phyloP scores from a whole-genome alignment of 306 rosid species.

The Glycine latifolia region DNA sequence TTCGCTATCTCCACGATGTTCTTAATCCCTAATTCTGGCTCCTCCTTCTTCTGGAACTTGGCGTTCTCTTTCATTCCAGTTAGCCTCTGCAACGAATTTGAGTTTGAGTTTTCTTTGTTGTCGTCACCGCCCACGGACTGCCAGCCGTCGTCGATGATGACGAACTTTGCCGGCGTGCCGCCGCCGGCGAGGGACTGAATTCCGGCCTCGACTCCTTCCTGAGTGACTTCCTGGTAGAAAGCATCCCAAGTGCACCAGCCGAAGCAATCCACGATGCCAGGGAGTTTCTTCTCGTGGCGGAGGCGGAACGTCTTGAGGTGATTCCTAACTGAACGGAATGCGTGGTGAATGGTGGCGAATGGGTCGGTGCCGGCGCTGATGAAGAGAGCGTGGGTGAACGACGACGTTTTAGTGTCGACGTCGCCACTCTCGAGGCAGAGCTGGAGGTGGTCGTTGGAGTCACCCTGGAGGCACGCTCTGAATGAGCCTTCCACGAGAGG shows the following conservation, averaged over 20 bases:
- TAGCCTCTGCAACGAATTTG: slow-evolving; percentile 51
- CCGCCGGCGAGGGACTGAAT: slow-evolving; percentile 63
- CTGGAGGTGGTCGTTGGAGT: slow-evolving; percentile 61
- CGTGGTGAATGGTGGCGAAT: slow-evolving; percentile 61
- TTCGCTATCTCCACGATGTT: slow-evolving; percentile 69
- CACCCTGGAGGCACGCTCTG: slow-evolving; percentile 83
- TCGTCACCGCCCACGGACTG: slow-evolving; percentile 69
- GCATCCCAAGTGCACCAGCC: slow-evolving; percentile 99
- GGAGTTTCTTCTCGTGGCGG: slow-evolving; percentile 87
- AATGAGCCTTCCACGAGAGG: slow-evolving; percentile 81
- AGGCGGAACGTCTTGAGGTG: slow-evolving; percentile 80
- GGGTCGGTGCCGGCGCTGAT: slow-evolving; percentile 83
- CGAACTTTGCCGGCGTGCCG: slow-evolving; percentile 82
- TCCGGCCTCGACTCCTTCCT: slow-evolving; percentile 84
- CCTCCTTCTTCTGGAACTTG: slow-evolving; percentile 67
- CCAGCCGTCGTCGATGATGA: slow-evolving; percentile 95
- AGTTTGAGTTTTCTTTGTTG: background rate
- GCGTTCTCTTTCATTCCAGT: slow-evolving; percentile 76
- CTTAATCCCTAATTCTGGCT: slow-evolving; percentile 64
- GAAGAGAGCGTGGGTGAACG: slow-evolving; percentile 69
- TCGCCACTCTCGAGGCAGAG: slow-evolving; percentile 94
- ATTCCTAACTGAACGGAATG: slow-evolving; percentile 59
- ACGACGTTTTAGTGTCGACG: slow-evolving; percentile 62
- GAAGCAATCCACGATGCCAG: slow-evolving; percentile 71
- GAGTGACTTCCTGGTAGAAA: slow-evolving; percentile 83